Evolutionary conservation across 2,329 filamentous ascomycete species (phyloP).

Genomic region (Microsporum canis): DNA sequence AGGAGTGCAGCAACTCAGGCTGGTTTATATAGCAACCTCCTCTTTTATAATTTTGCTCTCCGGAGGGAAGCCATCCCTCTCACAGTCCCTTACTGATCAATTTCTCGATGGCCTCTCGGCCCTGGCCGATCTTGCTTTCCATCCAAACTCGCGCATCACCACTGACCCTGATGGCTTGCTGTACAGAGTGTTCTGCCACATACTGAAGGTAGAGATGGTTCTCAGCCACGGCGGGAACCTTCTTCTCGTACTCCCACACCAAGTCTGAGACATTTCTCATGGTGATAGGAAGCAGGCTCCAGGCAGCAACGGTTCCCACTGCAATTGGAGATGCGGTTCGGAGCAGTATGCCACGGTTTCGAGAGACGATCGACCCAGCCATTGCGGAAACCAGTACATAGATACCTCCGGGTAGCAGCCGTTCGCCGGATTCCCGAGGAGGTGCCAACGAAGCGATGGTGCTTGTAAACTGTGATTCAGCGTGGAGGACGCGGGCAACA

Average conservation of each 20-base stretch:
- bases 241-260: constrained; percentile 86
- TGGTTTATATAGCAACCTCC: background rate
- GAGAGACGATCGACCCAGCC: constrained; percentile 82
- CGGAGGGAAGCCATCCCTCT: background rate
- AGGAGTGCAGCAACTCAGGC: background rate
- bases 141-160: constrained; percentile 60
- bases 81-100: constrained; percentile 68
- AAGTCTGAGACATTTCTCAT: constrained; percentile 80
- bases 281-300: constrained; percentile 75
- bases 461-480: constrained; percentile 81
- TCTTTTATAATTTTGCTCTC: background rate
- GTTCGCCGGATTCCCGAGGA: constrained; percentile 71
- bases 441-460: constrained; percentile 85
- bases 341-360: constrained; percentile 76
- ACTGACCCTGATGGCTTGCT: constrained; percentile 63
- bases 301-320: constrained; percentile 71
- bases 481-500: constrained; percentile 67
- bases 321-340: constrained; percentile 65
- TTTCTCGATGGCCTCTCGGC: constrained; percentile 65
- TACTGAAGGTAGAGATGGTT: constrained; percentile 64
- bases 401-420: constrained; percentile 74
- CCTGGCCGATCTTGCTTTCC: constrained; percentile 67
- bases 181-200: constrained; percentile 55
- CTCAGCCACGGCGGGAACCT: constrained; percentile 69
- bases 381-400: constrained; percentile 92